Conservation (phyloP, 768 basidiomycete genomes). For the Phanerochaete carnosa region DNA sequence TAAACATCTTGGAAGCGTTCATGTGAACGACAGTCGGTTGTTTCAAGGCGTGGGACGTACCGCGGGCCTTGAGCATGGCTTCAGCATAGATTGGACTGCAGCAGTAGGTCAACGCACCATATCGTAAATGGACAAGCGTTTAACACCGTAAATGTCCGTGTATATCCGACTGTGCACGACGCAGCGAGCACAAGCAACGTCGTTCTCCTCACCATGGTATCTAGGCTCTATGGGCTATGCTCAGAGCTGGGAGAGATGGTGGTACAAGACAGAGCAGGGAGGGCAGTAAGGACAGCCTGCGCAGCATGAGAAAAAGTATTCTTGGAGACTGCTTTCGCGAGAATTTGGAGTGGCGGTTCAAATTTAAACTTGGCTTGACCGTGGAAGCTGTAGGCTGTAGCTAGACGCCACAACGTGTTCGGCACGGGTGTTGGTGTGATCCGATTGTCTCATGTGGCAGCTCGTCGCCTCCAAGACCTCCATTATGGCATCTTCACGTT, state of each 20-base stretch:
- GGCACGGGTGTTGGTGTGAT: neutral
- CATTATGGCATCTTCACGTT: too few relatives aligned
- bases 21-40: neutral
- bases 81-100: neutral
- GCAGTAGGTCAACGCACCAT: slow-evolving; percentile 26
- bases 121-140: slow-evolving; percentile 41
- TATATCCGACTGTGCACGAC: neutral
- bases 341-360: neutral
- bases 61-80: slow-evolving; percentile 24
- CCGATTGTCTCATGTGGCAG: neutral
- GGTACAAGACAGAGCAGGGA: too few relatives aligned
- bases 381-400: neutral
- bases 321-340: neutral
- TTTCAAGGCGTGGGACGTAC: slow-evolving; percentile 14
- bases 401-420: slow-evolving; percentile 1
- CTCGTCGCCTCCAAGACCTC: too few relatives aligned
- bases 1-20: slow-evolving; percentile 24
- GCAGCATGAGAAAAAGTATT: slow-evolving; percentile 1
- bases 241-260: neutral
- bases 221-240: neutral
- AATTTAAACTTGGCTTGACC: too few relatives aligned
- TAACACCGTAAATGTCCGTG: slow-evolving; percentile 32
- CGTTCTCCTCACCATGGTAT: neutral
- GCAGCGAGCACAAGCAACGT: neutral
- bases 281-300: neutral